These are phyloP conservation scores for Megacollybia platyphylla DNA, from an alignment of 1,284 basidiomycete species.

Conservation along the genomic window DNA sequence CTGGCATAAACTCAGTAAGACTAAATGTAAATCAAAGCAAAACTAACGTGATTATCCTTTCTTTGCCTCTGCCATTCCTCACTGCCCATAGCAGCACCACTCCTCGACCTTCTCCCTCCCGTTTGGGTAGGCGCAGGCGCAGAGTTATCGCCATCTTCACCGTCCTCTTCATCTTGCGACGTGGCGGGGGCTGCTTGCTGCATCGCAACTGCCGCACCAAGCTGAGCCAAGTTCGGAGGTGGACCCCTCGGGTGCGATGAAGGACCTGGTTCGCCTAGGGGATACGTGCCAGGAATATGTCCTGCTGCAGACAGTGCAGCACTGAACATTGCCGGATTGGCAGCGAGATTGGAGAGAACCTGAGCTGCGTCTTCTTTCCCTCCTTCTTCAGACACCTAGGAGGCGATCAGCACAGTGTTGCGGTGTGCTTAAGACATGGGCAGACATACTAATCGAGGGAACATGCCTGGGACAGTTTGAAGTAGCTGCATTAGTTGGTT, in stretches of 20 bases:
- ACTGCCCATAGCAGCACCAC: constrained; percentile 45
- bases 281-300: constrained; percentile 10
- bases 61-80: constrained; percentile 76
- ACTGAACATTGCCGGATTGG: constrained; percentile 22
- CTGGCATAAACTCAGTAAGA: constrained; percentile 24
- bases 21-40: constrained; percentile 1
- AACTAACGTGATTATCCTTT: constrained; percentile 74
- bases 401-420: background rate
- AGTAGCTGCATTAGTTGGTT: background rate
- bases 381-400: background rate
- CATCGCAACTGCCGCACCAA: constrained; percentile 20
- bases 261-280: constrained; percentile 52
- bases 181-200: constrained; percentile 24
- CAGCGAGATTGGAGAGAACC: constrained; percentile 44
- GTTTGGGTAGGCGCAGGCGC: constrained; percentile 9
- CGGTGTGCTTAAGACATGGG: background rate
- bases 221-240: constrained; percentile 42
- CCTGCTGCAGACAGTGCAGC: constrained; percentile 13
- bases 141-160: constrained; percentile 11
- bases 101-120: constrained; percentile 26
- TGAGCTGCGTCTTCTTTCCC: constrained; percentile 56
- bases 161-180: constrained; percentile 13
- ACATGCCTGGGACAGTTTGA: background rate
- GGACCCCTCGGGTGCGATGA: constrained; percentile 63
- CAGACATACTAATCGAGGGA: background rate